Evolutionary conservation across 2,329 filamentous ascomycete species (phyloP).

Genomic region (Aspergillus awamori): DNA sequence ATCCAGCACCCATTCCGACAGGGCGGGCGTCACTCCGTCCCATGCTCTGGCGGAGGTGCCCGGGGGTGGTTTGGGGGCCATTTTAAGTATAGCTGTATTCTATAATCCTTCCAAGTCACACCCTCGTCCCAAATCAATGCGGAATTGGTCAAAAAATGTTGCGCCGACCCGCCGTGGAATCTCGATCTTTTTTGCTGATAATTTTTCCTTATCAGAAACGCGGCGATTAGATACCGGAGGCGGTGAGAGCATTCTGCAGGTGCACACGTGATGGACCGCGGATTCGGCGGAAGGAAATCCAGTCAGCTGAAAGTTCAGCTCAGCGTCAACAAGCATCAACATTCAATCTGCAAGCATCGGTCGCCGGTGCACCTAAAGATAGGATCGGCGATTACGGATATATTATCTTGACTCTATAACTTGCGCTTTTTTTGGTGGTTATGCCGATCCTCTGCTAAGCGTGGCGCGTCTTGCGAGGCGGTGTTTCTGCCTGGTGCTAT

Average conservation of each 20-base stretch:
- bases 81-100: slow-evolving; percentile 11
- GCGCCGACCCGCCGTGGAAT: background rate
- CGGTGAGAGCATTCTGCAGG: slow-evolving; percentile 30
- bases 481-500: slow-evolving; percentile 18
- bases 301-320: slow-evolving; percentile 8
- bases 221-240: slow-evolving; percentile 35
- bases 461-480: slow-evolving; percentile 20
- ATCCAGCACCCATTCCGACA: slow-evolving; percentile 83
- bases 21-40: slow-evolving; percentile 68
- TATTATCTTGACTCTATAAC: background rate
- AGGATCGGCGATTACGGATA: background rate
- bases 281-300: slow-evolving; percentile 17
- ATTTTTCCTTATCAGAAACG: slow-evolving; percentile 17
- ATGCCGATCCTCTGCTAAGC: slow-evolving; percentile 16
- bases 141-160: background rate
- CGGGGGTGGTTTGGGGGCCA: slow-evolving; percentile 50
- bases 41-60: slow-evolving; percentile 58
- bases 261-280: slow-evolving; percentile 12
- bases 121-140: background rate
- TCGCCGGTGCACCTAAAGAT: background rate
- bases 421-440: background rate
- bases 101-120: background rate
- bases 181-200: slow-evolving; percentile 2
- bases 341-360: background rate
- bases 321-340: background rate